Conservation (phyloP, 2,329 filamentous ascomycete genomes). For the Penicillium sp. region DNA sequence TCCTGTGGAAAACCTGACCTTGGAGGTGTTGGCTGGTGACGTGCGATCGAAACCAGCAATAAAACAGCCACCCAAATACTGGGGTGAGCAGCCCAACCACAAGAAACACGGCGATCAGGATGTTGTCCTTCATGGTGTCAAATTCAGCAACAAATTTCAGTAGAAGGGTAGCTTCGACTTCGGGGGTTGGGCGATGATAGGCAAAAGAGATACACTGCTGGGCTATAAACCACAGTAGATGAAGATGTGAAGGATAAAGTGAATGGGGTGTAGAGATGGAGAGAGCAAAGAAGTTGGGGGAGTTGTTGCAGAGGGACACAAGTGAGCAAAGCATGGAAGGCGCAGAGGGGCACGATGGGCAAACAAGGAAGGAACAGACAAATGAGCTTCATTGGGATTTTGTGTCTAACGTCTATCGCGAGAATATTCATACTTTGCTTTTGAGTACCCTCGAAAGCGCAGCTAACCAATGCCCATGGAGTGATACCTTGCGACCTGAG, state of each 20-base stretch:
- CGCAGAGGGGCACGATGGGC: not conserved
- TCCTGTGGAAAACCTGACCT: not conserved
- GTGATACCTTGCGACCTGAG: conserved; percentile 22
- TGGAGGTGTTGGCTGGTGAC: conserved; percentile 1
- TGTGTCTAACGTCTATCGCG: not conserved
- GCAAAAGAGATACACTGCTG: not conserved
- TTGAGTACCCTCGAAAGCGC: conserved; percentile 29
- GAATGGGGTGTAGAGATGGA: no score
- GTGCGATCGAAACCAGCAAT: conserved; percentile 10
- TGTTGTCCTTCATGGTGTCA: conserved; percentile 19
- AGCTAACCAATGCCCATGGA: conserved; percentile 37
- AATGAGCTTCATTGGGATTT: not conserved
- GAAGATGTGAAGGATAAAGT: no score
- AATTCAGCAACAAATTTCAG: not conserved
- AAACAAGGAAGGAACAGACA: not conserved
- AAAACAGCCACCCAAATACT: conserved; percentile 3
- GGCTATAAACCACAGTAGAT: no score
- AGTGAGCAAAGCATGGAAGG: not conserved
- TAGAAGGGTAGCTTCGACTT: no score
- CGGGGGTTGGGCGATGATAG: not conserved
- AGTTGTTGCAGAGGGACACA: no score
- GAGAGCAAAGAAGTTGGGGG: no score
- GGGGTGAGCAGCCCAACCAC: conserved; percentile 1
- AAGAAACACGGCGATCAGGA: conserved; percentile 16
- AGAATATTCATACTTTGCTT: not conserved